phyloP scores from a whole-genome alignment of 345 rosid species.

The Salix exigua region DNA sequence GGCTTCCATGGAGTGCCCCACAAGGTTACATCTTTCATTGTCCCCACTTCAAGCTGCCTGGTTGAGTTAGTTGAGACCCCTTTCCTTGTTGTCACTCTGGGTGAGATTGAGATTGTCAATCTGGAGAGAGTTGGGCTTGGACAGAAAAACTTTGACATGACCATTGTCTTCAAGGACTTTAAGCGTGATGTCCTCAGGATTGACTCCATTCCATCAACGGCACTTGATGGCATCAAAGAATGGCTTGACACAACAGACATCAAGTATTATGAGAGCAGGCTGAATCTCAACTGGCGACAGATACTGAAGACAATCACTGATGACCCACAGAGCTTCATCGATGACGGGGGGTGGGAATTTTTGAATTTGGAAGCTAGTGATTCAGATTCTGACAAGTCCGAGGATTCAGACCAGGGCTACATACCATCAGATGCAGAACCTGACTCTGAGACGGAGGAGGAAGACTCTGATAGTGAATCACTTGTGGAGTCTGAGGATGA shows the following conservation, averaged over 20 bases:
- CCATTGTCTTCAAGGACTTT: conserved; percentile 82
- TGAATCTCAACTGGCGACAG: conserved; percentile 89
- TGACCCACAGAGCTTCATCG: conserved; percentile 76
- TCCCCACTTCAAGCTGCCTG: conserved; percentile 84
- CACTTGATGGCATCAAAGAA: conserved; percentile 76
- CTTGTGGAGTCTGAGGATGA: conserved; percentile 81
- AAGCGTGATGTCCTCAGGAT: conserved; percentile 74
- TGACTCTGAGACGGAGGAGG: conserved; percentile 76
- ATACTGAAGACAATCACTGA: conserved; percentile 77
- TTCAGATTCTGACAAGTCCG: conserved; percentile 70
- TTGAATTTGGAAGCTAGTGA: conserved; percentile 76
- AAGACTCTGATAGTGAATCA: conserved; percentile 62
- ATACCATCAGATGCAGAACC: conserved; percentile 74
- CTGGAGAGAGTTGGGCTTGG: conserved; percentile 90
- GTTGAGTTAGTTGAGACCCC: conserved; percentile 86
- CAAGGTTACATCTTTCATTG: conserved; percentile 70
- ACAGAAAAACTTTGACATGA: conserved; percentile 86
- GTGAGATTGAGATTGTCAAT: conserved; percentile 90
- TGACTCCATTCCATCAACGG: conserved; percentile 67
- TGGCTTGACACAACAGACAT: conserved; percentile 88
- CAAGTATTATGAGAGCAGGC: conserved; percentile 82
- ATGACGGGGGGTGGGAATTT: conserved; percentile 88
- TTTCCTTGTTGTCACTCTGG: conserved; percentile 65
- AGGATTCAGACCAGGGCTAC: conserved; percentile 84
- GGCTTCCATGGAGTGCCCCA: conserved; percentile 90